phyloP scores from a whole-genome alignment of 2,329 filamentous ascomycete species.

The Amesomyces nigricolor region DNA sequence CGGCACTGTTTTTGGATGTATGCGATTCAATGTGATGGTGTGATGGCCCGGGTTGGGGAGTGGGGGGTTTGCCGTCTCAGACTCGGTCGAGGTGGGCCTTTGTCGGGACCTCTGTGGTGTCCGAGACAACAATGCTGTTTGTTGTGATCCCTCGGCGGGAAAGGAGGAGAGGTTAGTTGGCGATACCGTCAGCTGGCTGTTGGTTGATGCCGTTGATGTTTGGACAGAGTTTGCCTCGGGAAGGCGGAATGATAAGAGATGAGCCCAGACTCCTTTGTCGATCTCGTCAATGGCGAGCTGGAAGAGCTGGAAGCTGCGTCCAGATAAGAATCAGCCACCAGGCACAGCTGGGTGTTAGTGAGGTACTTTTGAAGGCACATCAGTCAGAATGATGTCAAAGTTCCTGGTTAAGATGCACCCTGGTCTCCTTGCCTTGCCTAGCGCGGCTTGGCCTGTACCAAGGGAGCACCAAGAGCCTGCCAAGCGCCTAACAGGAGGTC shows the following conservation, averaged over 20 bases:
- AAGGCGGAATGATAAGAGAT: no score
- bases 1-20: not conserved
- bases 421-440: not conserved
- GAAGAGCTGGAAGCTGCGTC: not conserved
- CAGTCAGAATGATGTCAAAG: not conserved
- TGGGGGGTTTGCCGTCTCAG: not conserved
- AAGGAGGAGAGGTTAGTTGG: not conserved
- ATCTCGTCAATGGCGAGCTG: not conserved
- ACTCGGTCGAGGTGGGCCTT: not conserved
- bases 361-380: not conserved
- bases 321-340: not conserved
- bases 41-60: not conserved
- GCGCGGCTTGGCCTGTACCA: slow-evolving; percentile 1
- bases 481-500: slow-evolving; percentile 3
- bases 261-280: not conserved
- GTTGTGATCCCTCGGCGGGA: not conserved
- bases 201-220: no score
- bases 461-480: slow-evolving; percentile 1
- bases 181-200: not conserved
- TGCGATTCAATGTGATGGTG: slow-evolving; percentile 8
- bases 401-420: not conserved
- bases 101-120: not conserved
- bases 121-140: not conserved
- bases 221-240: no score
- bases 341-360: slow-evolving; percentile 4